Evolutionary conservation across 2,329 filamentous ascomycete species (phyloP), one percentile per base, ranked within the genome.

Genomic region (Sclerotiophoma versabilis): DNA sequence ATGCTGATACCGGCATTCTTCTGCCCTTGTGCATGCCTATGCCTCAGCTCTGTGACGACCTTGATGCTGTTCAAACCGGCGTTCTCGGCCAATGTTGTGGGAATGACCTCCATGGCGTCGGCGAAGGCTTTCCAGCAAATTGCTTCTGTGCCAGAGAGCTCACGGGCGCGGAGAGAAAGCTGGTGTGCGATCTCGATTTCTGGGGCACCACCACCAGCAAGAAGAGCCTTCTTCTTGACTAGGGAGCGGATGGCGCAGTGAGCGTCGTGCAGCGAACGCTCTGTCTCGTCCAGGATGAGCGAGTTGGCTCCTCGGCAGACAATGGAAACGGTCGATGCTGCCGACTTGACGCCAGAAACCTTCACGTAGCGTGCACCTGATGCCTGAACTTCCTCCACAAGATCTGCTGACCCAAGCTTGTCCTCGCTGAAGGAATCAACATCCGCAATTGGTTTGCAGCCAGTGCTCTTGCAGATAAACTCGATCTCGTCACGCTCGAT

Each of bases 111-210:
- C 81, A 99, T 89, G 7, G 95, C 95, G 62, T 99, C 93, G 1
- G 96, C 95, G 72, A 99, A 99, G 0, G 93, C 93, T 81, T 97
- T 98, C 91, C 92, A 99, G 85, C 95, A 99, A 72, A 98, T 97
- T 32, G 92, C 87, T 77, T 99, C 95, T 5, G 95, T 97, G 57
- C 96, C 96, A 0, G 88, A 88, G 57, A 97, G 83, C 68, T 88
- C 87, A 64, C 93, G 90, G 8, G 93, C 87, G 72, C 91, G 89
- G 77, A 91, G 89, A 52, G 89, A 87, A 27, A 99, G 85, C 70
- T 91, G 85, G 49, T 95, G 90, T 19, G 95, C 91, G 68, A 99
- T 93, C 79, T 98, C 93, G 69, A 98, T 96, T 78, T 99, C 95
- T 22, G 95, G 91, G 2, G 95, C 95, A 74, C 95, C 95, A 70